Base-by-base conservation (phyloP, 495 filamentous ascomycete genomes). In the Hypoxylon lienhwacheense region DNA sequence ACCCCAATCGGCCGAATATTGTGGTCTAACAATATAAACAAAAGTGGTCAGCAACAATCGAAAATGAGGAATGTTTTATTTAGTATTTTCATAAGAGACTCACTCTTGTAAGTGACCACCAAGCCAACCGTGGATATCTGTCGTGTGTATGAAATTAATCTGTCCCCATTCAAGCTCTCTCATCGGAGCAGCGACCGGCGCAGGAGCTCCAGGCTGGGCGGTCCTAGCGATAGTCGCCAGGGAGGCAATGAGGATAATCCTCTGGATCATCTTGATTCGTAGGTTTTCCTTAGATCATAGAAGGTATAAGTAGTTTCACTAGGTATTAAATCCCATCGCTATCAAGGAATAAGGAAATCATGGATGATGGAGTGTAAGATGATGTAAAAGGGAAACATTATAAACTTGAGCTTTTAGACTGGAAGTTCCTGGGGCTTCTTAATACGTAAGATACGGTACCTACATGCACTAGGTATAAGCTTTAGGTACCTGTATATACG, bases 81-180 rank as follows among this genome's bases (percentile, higher is more conserved):
- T 8, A 43, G 22, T 7, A 14, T 31, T 8, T 41, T 31, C 17
- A 25, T 32, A 26, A 14, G 32, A 4, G 40, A 26, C 74, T 55
- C 75, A 87, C 84, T 98, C 93, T 72, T 89, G 86, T 5, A 97
- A 73, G 79, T 98, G 93, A 17, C 93, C 93, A 6, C 82, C 91
- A 60, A 92, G 84, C 93, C 93, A 98, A 59, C 95, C 91, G 75
- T 98, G 93, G 14, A 87, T 92, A 72, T 96, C 88, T 14, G 91
- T 96, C 0, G 91, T 96, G 61, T 95, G 89, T 11, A 98, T 75
- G 70, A 98, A 91, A 73, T 97, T 97, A 48, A 97, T 77, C 65
- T 92, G 86, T 15, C 88, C 91, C 90, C 93, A 95, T 60, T 82
- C 79, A 15, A 98, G 79, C 37, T 88, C 78, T 53, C 93, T 85